Base-by-base conservation (phyloP, 2,329 filamentous ascomycete genomes). In the Fusarium sp. region DNA sequence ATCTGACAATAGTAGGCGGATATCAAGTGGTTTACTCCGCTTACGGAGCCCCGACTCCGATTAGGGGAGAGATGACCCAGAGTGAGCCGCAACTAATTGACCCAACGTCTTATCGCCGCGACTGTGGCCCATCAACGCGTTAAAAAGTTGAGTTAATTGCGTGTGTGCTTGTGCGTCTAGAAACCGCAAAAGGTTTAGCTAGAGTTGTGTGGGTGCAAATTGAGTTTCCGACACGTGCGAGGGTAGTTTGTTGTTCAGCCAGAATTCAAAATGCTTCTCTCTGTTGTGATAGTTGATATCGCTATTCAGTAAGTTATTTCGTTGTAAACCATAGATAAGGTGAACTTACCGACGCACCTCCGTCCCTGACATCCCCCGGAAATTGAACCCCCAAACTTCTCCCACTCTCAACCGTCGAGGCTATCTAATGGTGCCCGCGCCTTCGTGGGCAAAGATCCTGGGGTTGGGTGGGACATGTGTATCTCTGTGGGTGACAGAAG, bases 361-460 rank as follows among this genome's bases (percentile, higher is more conserved):
- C 45, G 40, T 63, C 41, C 38, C 48, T 51, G 46, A 44, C 29
- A 51, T 44, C 59, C 46, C 60, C 55, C 32, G 34, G 58, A 43
- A 48, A 51, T 47, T 51, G 61, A 51, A 60, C 67, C 71, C 71
- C 61, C 61, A 73, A 64, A 34, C 41, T 59, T 25, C 72, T 74
- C 71, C 71, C 71, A 67, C 64, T 54, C 49, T 63, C 44, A 41
- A 41, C 18, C 52, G 48, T 64, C 56, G 48, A 74, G 58, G 30
- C 69, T 65, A 74, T 63, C 66, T 59, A 40, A 69, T 71, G 48
- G 69, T 62, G 58, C 71, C 71, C 66, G 69, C 60, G 62, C 46
- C 52, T 58, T 65, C 62, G 58, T 66, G 59, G 58, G 58, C 58
- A 54, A 57, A 65, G 58, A 74, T 48, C 69, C 71, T 58, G 71